phyloP scores from a whole-genome alignment of 2,329 filamentous ascomycete genomes.

The Verticillium tricorpus region DNA sequence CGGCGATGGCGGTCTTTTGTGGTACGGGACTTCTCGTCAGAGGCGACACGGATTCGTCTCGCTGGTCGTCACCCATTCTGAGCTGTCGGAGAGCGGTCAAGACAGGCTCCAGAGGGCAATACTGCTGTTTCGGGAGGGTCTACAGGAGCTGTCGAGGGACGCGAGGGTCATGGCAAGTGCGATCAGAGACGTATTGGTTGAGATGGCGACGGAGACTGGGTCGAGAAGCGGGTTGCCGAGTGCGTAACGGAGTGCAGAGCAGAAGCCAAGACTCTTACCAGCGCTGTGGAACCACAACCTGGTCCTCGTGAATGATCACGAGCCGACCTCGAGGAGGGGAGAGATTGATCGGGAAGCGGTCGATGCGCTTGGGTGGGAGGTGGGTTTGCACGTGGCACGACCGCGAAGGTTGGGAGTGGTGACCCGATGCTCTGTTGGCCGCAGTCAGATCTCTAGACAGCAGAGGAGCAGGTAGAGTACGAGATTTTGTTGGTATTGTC shows the following conservation, averaged over 20 bases:
- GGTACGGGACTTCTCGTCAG: slow-evolving; percentile 12
- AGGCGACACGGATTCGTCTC: slow-evolving; percentile 20
- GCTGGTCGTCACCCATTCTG: slow-evolving; percentile 11
- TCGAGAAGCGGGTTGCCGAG: not conserved
- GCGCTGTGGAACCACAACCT: not conserved
- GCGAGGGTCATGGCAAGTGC: not conserved
- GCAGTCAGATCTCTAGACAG: not conserved
- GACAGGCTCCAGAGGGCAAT: not conserved
- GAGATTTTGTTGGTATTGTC: not conserved
- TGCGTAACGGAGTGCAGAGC: not conserved
- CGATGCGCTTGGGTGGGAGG: not conserved
- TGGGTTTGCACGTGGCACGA: not conserved
- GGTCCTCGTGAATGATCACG: not conserved
- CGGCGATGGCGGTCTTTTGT: slow-evolving; percentile 4
- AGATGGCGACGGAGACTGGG: not conserved
- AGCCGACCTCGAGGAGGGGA: not conserved
- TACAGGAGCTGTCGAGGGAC: not conserved
- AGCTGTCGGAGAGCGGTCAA: not conserved
- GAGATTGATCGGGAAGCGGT: not conserved
- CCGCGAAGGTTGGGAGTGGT: not conserved
- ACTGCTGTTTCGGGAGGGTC: not conserved
- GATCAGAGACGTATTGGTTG: not conserved
- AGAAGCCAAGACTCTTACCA: not conserved
- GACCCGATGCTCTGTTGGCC: not conserved
- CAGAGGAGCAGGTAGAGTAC: too few relatives aligned